phyloP scores from a whole-genome alignment of 805 yeast species.

The Kodamaea kaohsiungensis region DNA sequence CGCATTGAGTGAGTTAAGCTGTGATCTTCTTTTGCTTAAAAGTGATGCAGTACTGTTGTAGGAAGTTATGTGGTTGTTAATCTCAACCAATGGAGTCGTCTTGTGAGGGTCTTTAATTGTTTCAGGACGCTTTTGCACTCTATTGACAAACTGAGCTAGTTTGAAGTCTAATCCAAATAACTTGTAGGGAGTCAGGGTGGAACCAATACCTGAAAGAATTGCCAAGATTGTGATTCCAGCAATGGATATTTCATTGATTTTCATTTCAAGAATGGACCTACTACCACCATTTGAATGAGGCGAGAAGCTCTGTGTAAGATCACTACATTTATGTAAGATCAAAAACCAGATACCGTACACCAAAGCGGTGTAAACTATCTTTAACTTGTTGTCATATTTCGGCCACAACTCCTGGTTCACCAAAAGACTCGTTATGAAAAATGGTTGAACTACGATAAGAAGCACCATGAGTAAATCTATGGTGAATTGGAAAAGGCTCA shows the following conservation, averaged over 20 bases:
- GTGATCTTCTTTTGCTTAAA: constrained; percentile 31
- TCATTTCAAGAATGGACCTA: constrained; percentile 37
- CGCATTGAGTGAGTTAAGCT: constrained; percentile 23
- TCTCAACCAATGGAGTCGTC: constrained; percentile 2
- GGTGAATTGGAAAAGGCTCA: constrained; percentile 39
- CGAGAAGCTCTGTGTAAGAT: constrained; percentile 26
- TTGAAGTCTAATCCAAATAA: constrained; percentile 15
- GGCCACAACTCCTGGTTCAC: constrained; percentile 30
- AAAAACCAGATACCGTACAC: constrained; percentile 33
- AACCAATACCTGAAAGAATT: constrained; percentile 53
- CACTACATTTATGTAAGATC: constrained; percentile 35
- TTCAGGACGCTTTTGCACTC: background rate
- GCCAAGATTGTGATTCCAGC: constrained; percentile 54
- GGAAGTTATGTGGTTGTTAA: constrained; percentile 13
- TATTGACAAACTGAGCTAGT: background rate
- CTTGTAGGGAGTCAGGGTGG: constrained; percentile 46
- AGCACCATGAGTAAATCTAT: constrained; percentile 40
- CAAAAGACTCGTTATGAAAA: constrained; percentile 32
- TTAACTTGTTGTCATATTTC: background rate
- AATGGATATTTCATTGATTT: constrained; percentile 47
- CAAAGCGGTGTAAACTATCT: constrained; percentile 6
- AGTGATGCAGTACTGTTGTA: constrained; percentile 43
- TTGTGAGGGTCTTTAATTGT: background rate
- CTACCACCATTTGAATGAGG: constrained; percentile 19
- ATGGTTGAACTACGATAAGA: constrained; percentile 47